Percentiles rank a stretch among this genome's conserved stretches.
Evolutionary conservation across 2,329 filamentous ascomycete genomes (phyloP).

Genomic region (Fusarium abutilonis): DNA sequence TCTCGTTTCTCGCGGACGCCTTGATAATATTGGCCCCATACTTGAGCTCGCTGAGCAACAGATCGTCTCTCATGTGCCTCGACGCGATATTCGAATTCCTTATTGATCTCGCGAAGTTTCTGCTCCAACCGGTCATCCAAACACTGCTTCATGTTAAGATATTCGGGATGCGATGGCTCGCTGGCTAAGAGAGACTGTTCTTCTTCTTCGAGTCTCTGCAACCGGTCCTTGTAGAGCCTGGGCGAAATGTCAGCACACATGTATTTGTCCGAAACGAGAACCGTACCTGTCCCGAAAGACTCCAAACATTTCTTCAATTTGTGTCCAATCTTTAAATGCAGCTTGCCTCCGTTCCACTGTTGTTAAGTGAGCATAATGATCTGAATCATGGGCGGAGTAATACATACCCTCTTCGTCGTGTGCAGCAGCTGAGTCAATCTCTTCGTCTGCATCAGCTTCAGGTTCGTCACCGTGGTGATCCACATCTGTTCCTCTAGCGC

Average conservation of each 20-base stretch:
- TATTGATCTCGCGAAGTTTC: slow-evolving; percentile 79
- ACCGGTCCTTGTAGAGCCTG: slow-evolving; percentile 87
- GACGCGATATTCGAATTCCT: slow-evolving; percentile 77
- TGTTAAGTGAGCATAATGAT: slow-evolving; percentile 35
- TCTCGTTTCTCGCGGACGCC: slow-evolving; percentile 85
- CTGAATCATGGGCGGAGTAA: slow-evolving; percentile 5
- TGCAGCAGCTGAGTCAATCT: slow-evolving; percentile 65
- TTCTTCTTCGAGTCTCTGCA: slow-evolving; percentile 80
- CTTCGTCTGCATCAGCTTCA: slow-evolving; percentile 67
- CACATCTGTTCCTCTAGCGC: slow-evolving; percentile 54
- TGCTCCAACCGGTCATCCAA: slow-evolving; percentile 84
- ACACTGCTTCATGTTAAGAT: slow-evolving; percentile 87
- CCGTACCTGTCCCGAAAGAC: slow-evolving; percentile 81
- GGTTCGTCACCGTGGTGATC: slow-evolving; percentile 63
- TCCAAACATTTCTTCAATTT: slow-evolving; percentile 89
- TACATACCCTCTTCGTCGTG: slow-evolving; percentile 72
- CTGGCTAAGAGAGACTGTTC: slow-evolving; percentile 69
- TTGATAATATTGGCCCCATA: slow-evolving; percentile 92
- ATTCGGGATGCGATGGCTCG: slow-evolving; percentile 85
- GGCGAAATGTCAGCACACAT: slow-evolving; percentile 34
- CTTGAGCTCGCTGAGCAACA: slow-evolving; percentile 83
- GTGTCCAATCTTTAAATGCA: slow-evolving; percentile 80
- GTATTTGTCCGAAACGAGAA: background rate
- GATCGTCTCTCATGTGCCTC: slow-evolving; percentile 78
- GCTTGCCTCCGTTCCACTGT: slow-evolving; percentile 80